Conservation (phyloP, 148 eudicot species). For the Rheum nobile region DNA sequence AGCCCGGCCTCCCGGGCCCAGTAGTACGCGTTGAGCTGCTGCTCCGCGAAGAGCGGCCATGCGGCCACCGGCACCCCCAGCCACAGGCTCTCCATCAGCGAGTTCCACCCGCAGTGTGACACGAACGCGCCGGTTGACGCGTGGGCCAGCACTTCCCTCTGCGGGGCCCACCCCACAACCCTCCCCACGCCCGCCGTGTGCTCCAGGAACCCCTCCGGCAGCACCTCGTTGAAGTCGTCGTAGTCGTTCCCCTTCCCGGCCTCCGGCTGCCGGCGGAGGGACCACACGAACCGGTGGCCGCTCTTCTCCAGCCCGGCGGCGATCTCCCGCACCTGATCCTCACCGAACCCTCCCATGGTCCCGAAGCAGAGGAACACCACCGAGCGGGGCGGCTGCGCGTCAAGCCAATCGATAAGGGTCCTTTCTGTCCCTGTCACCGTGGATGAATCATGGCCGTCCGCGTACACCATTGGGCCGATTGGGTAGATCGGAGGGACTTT, state of each 20-base stretch:
- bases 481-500: too few species aligned
- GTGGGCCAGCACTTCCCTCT: constrained; percentile 10
- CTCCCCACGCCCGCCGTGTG: constrained; percentile 11
- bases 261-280: constrained; percentile 3
- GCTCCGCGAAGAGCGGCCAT: too few species aligned
- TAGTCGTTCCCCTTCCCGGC: not conserved
- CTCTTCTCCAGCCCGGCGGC: constrained; percentile 9
- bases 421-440: too few species aligned
- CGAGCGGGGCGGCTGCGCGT: too few species aligned
- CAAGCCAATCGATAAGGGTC: too few species aligned
- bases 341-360: constrained; percentile 6
- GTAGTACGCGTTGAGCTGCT: too few species aligned
- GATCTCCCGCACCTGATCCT: constrained; percentile 6
- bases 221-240: not conserved
- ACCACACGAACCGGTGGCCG: constrained; percentile 18
- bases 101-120: too few species aligned
- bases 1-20: too few species aligned
- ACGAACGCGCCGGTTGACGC: constrained; percentile 14
- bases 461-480: too few species aligned
- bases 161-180: constrained; percentile 12
- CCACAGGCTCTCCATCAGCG: too few species aligned
- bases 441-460: too few species aligned
- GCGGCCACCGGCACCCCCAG: too few species aligned
- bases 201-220: constrained; percentile 19
- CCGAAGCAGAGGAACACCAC: constrained; percentile 18